Evolutionary conservation across 306 rosid species (phyloP), one percentile per base, ranked within the genome.

Genomic region (Parietaria judaica): DNA sequence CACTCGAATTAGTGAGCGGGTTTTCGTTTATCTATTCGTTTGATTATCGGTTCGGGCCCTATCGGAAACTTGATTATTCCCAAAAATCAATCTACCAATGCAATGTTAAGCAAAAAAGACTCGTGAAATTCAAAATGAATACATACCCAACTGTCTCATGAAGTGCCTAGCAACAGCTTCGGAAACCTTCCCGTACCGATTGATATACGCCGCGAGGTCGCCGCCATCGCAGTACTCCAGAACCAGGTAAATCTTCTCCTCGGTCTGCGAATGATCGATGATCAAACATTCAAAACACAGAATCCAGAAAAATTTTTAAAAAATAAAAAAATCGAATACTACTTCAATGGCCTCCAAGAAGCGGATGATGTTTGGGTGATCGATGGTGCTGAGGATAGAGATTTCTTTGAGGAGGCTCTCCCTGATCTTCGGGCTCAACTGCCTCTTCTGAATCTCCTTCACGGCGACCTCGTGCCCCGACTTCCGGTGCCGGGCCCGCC

Each of bases 211-310:
- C 23, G 83, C 80, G 6, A 94, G 90, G 68, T 94, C 99, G 56
- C 99, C 99, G 47, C 94, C 94, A 69, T 81, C 83, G 73, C 99
- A 94, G 64, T 84, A 94, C 84, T 94, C 99, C 94, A 94, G 74
- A 63, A 94, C 81, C 71, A 94, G 95, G 82, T 77, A 94, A 76
- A 94, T 81, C 74, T 75, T 86, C 35, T 94, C 95, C 71, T 76
- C 47, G 39, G 89, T 81, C 99, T 94, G 70, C 56, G 62, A 67
- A 74, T 61, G 67, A 74, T 50, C 61, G 65, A 74, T 58, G 67
- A 74, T 46, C 69, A 59, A 53, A 69, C 4, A 66, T 2, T 8
- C 16, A 15, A 14, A 13, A 23, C 7, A 14, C 6, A 41, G 12
- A 57, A 15, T 14, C 13, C 41, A 43, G 23, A 36, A 36, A 36